These are phyloP conservation scores for Eucalyptus marginata DNA, from an alignment of 345 rosid species.

Conservation along the genomic window DNA sequence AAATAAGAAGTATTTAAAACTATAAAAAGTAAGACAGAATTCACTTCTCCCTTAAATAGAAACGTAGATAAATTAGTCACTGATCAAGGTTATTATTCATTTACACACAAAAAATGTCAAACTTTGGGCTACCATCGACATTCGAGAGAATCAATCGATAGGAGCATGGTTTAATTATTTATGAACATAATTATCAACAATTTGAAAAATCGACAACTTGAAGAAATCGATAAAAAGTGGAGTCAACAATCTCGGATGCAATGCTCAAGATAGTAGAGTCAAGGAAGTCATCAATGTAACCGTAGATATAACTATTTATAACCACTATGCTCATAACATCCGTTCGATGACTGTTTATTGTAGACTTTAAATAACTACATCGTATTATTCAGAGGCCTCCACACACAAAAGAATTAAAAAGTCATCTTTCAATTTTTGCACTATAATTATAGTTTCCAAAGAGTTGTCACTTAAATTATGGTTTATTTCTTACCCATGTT, in stretches of 20 bases:
- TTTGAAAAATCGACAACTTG: fast-evolving
- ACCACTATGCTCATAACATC: fast-evolving
- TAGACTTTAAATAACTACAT: fast-evolving
- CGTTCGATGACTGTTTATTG: fast-evolving
- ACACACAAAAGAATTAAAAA: no score
- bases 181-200: fast-evolving
- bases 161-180: no score
- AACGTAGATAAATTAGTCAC: no score
- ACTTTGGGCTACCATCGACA: no score
- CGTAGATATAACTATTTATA: no score
- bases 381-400: neutral
- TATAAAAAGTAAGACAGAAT: fast-evolving
- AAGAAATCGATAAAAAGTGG: no score
- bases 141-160: no score
- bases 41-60: neutral
- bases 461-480: neutral
- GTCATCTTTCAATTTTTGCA: neutral
- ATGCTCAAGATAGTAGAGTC: fast-evolving
- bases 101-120: no score
- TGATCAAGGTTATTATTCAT: fast-evolving
- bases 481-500: fast-evolving
- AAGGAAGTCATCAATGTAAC: neutral
- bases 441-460: neutral
- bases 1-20: neutral
- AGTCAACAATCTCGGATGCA: fast-evolving